Conservation (phyloP, 2,329 filamentous ascomycete genomes). For the Fusarium palustre region DNA sequence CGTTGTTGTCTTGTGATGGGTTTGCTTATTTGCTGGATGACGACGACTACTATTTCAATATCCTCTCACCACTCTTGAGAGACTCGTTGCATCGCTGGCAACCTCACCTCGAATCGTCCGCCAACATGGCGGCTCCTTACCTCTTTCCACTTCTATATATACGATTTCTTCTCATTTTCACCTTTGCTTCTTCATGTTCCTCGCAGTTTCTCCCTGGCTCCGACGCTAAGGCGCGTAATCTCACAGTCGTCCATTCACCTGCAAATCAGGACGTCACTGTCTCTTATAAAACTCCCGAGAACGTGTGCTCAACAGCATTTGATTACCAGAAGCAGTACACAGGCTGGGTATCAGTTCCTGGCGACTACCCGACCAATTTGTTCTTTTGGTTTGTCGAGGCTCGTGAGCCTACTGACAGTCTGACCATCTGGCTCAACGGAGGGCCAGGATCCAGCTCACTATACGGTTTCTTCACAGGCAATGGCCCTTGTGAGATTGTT, state of each 20-base stretch:
- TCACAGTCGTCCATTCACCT: conserved; percentile 71
- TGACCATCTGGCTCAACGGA: conserved; percentile 75
- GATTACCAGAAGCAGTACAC: conserved; percentile 75
- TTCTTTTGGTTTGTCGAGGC: conserved; percentile 65
- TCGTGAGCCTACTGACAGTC: conserved; percentile 55
- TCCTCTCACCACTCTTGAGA: conserved; percentile 32
- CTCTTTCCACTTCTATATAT: conserved; percentile 18
- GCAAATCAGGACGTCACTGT: conserved; percentile 73
- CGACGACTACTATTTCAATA: conserved; percentile 32
- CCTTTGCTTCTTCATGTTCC: conserved; percentile 33
- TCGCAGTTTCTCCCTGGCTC: conserved; percentile 52
- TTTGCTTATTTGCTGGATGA: conserved; percentile 39
- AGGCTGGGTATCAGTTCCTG: conserved; percentile 75
- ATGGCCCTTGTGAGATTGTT: conserved; percentile 66
- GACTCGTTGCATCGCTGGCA: conserved; percentile 1
- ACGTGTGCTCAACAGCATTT: conserved; percentile 74
- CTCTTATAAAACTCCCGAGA: conserved; percentile 71
- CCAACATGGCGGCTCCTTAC: conserved; percentile 31
- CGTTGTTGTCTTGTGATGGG: conserved; percentile 25
- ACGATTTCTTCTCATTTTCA: conserved; percentile 30
- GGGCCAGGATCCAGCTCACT: conserved; percentile 74
- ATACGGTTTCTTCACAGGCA: conserved; percentile 71
- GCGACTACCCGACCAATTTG: conserved; percentile 62
- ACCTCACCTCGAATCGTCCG: conserved; percentile 1
- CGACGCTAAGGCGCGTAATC: conserved; percentile 51